Conservation (phyloP, 805 yeast species). For the Kregervanrija pseudodelftensis region DNA sequence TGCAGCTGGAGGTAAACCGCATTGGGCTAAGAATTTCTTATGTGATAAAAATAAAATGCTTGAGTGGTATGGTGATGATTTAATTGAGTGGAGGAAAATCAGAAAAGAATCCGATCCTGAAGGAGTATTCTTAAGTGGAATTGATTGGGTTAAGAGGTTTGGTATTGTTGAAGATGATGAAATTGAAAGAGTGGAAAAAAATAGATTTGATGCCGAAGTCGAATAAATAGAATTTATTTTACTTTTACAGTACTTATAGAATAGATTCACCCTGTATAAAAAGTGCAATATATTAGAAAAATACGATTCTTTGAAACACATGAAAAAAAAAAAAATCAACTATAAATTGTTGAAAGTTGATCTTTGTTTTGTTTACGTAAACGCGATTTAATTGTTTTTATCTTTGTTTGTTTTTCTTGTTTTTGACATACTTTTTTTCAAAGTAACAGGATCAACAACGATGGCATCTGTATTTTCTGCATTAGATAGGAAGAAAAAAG, state of each 20-base stretch:
- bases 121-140: constrained; percentile 71
- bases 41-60: constrained; percentile 66
- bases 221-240: no score
- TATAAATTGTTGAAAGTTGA: no score
- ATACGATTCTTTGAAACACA: no score
- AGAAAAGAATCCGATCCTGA: constrained; percentile 72
- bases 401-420: background rate
- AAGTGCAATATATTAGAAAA: no score
- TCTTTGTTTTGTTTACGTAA: background rate
- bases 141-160: constrained; percentile 75
- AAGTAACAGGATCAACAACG: background rate
- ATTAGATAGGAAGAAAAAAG: constrained; percentile 6
- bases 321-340: no score
- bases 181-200: constrained; percentile 11
- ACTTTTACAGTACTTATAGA: no score
- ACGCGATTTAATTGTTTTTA: background rate
- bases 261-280: no score
- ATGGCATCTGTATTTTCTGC: constrained; percentile 12
- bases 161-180: constrained; percentile 45
- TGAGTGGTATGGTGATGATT: constrained; percentile 75
- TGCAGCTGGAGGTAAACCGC: constrained; percentile 87
- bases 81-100: constrained; percentile 51
- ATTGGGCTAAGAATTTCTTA: constrained; percentile 95
- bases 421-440: background rate
- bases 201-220: constrained; percentile 3